A percentile compares a stretch with the other conserved stretches of the same genome.
These are phyloP conservation scores for Lasiodiplodia theobromae DNA, from an alignment of 2,329 filamentous ascomycete genomes.

Conservation along the genomic window DNA sequence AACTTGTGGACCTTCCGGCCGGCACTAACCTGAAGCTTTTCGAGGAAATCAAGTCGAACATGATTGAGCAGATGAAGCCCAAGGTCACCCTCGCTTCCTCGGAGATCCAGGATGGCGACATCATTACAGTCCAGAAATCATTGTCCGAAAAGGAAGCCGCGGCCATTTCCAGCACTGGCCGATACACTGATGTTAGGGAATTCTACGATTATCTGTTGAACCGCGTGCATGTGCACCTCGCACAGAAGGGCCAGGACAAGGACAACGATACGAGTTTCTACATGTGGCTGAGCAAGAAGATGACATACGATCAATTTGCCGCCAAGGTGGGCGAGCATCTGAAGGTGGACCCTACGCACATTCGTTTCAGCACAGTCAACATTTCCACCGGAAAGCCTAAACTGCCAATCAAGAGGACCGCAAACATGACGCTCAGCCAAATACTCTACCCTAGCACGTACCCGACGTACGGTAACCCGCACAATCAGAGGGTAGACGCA, in stretches of 20 bases:
- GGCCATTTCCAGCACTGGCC: conserved; percentile 47
- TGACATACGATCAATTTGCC: conserved; percentile 86
- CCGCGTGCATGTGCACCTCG: conserved; percentile 79
- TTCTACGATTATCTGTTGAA: conserved; percentile 96
- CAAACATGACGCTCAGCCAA: conserved; percentile 72
- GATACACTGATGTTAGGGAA: conserved; percentile 73
- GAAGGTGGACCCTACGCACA: conserved; percentile 79
- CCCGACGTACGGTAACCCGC: conserved; percentile 71
- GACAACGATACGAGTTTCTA: conserved; percentile 71
- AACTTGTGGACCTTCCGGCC: conserved; percentile 85
- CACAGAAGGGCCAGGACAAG: conserved; percentile 66
- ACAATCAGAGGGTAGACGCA: conserved; percentile 74
- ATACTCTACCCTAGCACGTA: conserved; percentile 78
- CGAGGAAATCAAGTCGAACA: conserved; percentile 97
- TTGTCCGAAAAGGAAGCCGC: conserved; percentile 56
- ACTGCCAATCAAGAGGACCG: conserved; percentile 74
- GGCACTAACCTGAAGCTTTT: conserved; percentile 77
- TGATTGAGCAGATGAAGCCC: conserved; percentile 94
- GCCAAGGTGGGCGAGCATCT: conserved; percentile 83
- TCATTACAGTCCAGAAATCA: conserved; percentile 87
- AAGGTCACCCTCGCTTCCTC: conserved; percentile 89
- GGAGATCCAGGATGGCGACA: conserved; percentile 96
- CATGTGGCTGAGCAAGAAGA: conserved; percentile 83
- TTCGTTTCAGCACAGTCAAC: conserved; percentile 91
- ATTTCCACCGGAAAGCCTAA: conserved; percentile 79